Percentiles rank a stretch among this genome's conserved stretches.
phyloP scores from a whole-genome alignment of 495 filamentous ascomycete species.

The Xylaria venustula region DNA sequence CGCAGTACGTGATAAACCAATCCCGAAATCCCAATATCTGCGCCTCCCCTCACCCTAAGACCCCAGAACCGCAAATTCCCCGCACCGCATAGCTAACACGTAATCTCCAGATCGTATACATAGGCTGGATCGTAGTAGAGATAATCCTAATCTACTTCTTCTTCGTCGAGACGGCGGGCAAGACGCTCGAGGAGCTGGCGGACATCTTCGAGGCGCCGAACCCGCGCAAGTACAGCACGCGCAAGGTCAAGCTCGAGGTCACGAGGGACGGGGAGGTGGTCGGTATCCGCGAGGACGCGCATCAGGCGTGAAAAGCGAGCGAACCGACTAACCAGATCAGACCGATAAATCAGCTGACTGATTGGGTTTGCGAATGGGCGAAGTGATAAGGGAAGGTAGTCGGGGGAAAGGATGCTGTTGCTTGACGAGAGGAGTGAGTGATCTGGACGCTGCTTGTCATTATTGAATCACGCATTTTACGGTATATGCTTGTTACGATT shows the following conservation, averaged over 20 bases:
- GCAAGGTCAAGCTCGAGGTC: slow-evolving; percentile 39
- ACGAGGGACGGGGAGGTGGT: slow-evolving; percentile 8
- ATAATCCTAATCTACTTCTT: slow-evolving; percentile 59
- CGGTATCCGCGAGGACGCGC: slow-evolving; percentile 8
- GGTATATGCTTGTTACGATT: too few relatives aligned
- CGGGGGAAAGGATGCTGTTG: too few relatives aligned
- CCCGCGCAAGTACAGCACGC: slow-evolving; percentile 54
- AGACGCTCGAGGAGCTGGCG: slow-evolving; percentile 67
- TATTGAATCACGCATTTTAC: too few relatives aligned
- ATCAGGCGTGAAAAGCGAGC: slow-evolving; percentile 9
- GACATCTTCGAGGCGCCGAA: slow-evolving; percentile 61
- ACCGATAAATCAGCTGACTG: too few relatives aligned
- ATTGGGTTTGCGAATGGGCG: too few relatives aligned
- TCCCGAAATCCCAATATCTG: too few relatives aligned
- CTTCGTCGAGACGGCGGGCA: slow-evolving; percentile 65
- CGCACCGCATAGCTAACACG: too few relatives aligned
- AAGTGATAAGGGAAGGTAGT: too few relatives aligned
- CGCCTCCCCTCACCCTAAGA: neutral
- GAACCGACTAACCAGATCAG: too few relatives aligned
- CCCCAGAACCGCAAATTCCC: too few relatives aligned
- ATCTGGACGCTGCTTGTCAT: too few relatives aligned
- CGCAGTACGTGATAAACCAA: slow-evolving; percentile 1
- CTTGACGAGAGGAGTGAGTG: too few relatives aligned
- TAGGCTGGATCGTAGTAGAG: slow-evolving; percentile 52
- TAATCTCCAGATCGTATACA: slow-evolving; percentile 49